Evolutionary conservation across 371 early-diverging fungal species (phyloP), one percentile per base, ranked within the genome.

Genomic region (Mucor irregularis): DNA sequence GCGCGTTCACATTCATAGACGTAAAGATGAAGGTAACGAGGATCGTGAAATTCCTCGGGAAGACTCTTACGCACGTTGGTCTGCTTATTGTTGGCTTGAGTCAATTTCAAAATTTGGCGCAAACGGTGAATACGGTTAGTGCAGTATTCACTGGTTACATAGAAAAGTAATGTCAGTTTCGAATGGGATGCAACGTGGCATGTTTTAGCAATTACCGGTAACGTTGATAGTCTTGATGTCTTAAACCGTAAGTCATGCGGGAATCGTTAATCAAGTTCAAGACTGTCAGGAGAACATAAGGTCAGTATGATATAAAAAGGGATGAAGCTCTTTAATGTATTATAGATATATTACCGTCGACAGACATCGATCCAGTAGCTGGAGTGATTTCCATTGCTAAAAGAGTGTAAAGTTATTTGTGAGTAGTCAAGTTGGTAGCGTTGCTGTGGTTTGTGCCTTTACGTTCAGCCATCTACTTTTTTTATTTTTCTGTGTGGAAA

Each of bases 181-280:
- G n/a, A n/a, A n/a, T n/a, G n/a, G 8, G 2, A 24, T 40, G 11
- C 33, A 52, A 19, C 29, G 24, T 24, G n/a, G 16, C 31, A 0
- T 21, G 16, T 6, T 38, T 14, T 16, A n/a, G n/a, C n/a, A n/a
- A n/a, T 52, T 76, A 84, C 84, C 88, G 75, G 61, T 93, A 93
- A 8, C 91, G 86, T 40, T 83, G 78, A 49, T 90, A 91, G 57
- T 93, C 93, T 64, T 90, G 83, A 51, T 90, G 91, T 55, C 92
- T 81, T 29, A 93, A 65, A 25, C 93, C 93, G 70, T 92, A 88
- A 9, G 85, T 84, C 70, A 85, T 83, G n/a, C 92, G 82, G 7
- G 87, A 82, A 22, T 89, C 89, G 58, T 81, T 82, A n/a, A 76
- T 79, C 39, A 84, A 43, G 11, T 71, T 62, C 58, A 84, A 54